Base-by-base conservation (phyloP, 1,284 basidiomycete species). In the Papiliotrema flavescens region DNA sequence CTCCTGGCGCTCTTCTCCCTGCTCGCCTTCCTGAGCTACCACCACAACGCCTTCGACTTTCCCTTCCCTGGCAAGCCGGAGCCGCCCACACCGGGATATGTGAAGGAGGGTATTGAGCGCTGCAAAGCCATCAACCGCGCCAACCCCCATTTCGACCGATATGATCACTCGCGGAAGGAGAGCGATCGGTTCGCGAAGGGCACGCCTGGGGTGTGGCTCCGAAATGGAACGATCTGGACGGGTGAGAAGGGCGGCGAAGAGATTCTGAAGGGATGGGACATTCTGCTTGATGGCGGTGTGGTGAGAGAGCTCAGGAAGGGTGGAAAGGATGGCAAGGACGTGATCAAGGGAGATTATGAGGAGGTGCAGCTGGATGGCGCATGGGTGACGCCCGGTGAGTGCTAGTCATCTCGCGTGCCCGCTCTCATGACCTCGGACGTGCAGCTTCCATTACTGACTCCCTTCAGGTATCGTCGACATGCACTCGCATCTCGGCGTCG, bases 181-280 rank as follows among this genome's bases (percentile, higher is more conserved):
- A 89, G 85, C 5, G 89, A 93, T 67, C 79, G 90, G 40, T 88
- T 82, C 63, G 88, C 86, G 51, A 72, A 58, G 22, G 85, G 84
- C 2, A 86, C 86, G 0, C 80, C 80, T 39, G 76, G 85, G 3
- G 84, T 85, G 7, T 78, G 86, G 63, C 85, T 94, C 62, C 80
- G 81, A 69, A 91, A 94, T 70, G 89, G 84, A 2, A 85, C 83
- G 0, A 80, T 95, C 19, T 89, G 90, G 81, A 90, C 88, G 0
- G 89, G 89, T 19, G 81, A 81, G 44, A 74, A 84, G 35, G 82
- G 85, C 49, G 76, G 75, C 2, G 81, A 80, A 19, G 83, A 87
- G 62, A 76, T 88, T 36, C 70, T 88, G 19, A 75, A 80, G 26
- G 86, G 65, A 5, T 63, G 65, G 7, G 76, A 72, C 24, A 59